phyloP scores from a whole-genome alignment of 805 yeast genomes.

The Cyberlindnera mycetangii region DNA sequence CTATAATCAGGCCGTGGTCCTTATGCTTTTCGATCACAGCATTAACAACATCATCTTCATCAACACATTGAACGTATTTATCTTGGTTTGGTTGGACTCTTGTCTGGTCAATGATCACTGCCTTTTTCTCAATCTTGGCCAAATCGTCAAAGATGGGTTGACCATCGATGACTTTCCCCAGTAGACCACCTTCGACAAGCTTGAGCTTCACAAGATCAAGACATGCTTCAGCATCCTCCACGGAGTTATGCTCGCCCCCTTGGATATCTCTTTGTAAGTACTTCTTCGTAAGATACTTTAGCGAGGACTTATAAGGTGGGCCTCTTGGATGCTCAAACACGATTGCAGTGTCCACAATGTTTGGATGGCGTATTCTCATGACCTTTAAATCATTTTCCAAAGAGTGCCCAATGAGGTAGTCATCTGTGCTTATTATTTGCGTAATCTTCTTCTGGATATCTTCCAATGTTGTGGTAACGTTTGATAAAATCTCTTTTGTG shows the following conservation, averaged over 20 bases:
- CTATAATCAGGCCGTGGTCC: slow-evolving; percentile 43
- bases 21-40: slow-evolving; percentile 28
- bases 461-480: slow-evolving; percentile 57
- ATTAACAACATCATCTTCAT: slow-evolving; percentile 60
- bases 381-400: slow-evolving; percentile 78
- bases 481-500: slow-evolving; percentile 60
- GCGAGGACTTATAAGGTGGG: slow-evolving; percentile 74
- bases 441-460: slow-evolving; percentile 66
- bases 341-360: slow-evolving; percentile 76
- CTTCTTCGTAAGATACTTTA: slow-evolving; percentile 63
- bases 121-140: slow-evolving; percentile 28
- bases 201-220: slow-evolving; percentile 72
- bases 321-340: slow-evolving; percentile 81
- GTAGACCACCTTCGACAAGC: slow-evolving; percentile 59
- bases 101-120: slow-evolving; percentile 34
- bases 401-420: slow-evolving; percentile 85
- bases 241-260: slow-evolving; percentile 73
- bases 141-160: slow-evolving; percentile 42
- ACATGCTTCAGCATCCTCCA: slow-evolving; percentile 82
- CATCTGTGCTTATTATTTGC: slow-evolving; percentile 47
- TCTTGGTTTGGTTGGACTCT: slow-evolving; percentile 27
- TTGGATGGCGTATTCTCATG: slow-evolving; percentile 66
- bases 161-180: slow-evolving; percentile 51
- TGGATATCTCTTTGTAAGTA: slow-evolving; percentile 64
- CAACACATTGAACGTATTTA: slow-evolving; percentile 39